A percentile compares a stretch with the other conserved stretches of the same genome.
Evolutionary conservation across 192 early-diverging fungal species (phyloP).

Genomic region (Backusella circina): DNA sequence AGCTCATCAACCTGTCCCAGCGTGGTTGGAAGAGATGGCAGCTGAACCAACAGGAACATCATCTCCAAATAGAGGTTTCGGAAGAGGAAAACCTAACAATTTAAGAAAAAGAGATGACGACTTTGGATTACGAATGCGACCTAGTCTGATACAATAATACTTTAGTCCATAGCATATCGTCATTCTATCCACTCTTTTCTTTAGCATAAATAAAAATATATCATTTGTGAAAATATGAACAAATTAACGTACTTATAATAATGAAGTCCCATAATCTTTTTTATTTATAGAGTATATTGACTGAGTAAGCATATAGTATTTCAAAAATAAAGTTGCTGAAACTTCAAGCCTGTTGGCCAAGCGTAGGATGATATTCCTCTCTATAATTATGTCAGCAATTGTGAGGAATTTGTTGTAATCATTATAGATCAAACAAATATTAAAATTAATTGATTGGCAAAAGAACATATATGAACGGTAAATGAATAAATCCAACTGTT

Average conservation of each 20-base stretch:
- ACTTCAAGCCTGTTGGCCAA: too few relatives aligned
- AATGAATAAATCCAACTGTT: too few relatives aligned
- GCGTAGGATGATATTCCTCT: background rate
- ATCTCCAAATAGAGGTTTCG: background rate
- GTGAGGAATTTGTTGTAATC: background rate
- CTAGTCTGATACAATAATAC: background rate
- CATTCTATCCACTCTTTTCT: background rate
- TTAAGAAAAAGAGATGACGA: background rate
- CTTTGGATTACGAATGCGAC: background rate
- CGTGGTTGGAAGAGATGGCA: slow-evolving; percentile 69
- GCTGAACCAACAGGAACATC: background rate
- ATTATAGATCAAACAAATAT: background rate
- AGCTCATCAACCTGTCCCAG: slow-evolving; percentile 89
- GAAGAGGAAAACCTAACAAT: background rate
- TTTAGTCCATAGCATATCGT: background rate
- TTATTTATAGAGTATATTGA: background rate
- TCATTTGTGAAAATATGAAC: background rate
- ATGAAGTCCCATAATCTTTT: background rate
- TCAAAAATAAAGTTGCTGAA: background rate
- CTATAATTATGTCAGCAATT: background rate
- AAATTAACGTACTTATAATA: too few relatives aligned
- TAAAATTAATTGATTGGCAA: background rate
- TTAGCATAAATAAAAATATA: background rate
- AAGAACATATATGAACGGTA: too few relatives aligned
- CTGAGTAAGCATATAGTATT: background rate